Conservation (phyloP, 2,329 filamentous ascomycete genomes). For the Arthrobotrys iridis region DNA sequence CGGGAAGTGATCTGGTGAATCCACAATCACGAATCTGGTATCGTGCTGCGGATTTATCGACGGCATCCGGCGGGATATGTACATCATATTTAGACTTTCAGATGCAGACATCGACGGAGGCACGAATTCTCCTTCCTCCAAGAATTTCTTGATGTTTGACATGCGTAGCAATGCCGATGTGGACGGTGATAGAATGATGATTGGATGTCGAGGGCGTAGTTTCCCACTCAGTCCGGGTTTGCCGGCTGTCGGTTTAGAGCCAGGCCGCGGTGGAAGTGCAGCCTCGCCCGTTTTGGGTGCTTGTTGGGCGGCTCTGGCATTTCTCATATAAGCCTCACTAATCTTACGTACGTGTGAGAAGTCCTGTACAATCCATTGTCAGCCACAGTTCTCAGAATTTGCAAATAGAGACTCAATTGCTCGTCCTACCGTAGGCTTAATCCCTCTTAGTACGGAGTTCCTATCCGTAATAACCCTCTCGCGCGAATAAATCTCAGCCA, state of each 20-base stretch:
- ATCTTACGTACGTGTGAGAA: constrained; percentile 93
- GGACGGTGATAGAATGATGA: constrained; percentile 95
- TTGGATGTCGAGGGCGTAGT: constrained; percentile 67
- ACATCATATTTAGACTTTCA: constrained; percentile 75
- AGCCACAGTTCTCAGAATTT: background rate
- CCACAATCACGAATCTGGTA: constrained; percentile 93
- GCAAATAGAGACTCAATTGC: constrained; percentile 19
- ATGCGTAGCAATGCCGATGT: constrained; percentile 93
- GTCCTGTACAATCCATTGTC: constrained; percentile 70
- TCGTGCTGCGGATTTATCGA: constrained; percentile 75
- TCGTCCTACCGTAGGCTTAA: constrained; percentile 79
- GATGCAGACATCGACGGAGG: constrained; percentile 73
- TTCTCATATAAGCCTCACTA: constrained; percentile 77
- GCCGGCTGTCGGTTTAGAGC: constrained; percentile 57
- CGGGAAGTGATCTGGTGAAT: constrained; percentile 92
- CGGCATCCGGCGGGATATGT: constrained; percentile 81
- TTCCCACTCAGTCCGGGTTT: constrained; percentile 67
- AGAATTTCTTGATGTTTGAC: constrained; percentile 94
- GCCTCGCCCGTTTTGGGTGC: constrained; percentile 56
- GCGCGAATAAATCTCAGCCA: constrained; percentile 88
- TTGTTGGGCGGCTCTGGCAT: constrained; percentile 62
- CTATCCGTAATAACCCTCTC: constrained; percentile 93
- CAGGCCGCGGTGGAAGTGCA: constrained; percentile 60
- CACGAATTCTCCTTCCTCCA: constrained; percentile 82
- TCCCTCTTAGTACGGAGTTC: constrained; percentile 84